Evolutionary conservation across 176 grass and related monocot genomes (phyloP).

Genomic region (Calamus simplicifolius): DNA sequence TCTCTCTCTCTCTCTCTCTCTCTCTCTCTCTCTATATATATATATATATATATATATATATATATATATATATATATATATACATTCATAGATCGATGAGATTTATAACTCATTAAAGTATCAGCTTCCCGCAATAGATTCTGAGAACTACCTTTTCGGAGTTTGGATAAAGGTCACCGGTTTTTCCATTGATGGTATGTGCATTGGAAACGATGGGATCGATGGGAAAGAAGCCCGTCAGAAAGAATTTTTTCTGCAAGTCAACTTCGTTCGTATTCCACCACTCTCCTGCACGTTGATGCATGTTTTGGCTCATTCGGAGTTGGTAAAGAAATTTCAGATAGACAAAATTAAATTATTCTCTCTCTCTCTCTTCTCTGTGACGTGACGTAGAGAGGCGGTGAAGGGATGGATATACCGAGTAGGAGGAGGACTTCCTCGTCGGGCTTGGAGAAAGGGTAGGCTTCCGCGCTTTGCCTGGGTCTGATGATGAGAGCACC

Average conservation of each 20-base stretch:
- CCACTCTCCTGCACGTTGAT: slow-evolving; percentile 44
- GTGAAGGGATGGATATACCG: slow-evolving; percentile 7
- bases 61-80: no score
- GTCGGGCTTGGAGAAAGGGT: slow-evolving; percentile 43
- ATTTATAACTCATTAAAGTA: no score
- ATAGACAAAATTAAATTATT: no score
- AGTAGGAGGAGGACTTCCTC: slow-evolving; percentile 38
- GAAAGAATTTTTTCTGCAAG: background rate
- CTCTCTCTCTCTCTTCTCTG: no score
- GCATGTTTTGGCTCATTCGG: no score
- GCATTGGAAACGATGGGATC: slow-evolving; percentile 24
- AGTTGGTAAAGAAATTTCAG: no score
- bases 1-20: no score
- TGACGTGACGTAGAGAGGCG: no score
- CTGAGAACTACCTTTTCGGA: slow-evolving; percentile 21
- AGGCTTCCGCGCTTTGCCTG: slow-evolving; percentile 6
- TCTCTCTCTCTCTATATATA: no score
- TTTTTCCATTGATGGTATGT: slow-evolving; percentile 55
- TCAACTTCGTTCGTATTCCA: slow-evolving; percentile 52
- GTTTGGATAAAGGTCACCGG: slow-evolving; percentile 40
- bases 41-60: no score
- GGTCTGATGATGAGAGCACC: slow-evolving; percentile 54
- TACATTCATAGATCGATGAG: no score
- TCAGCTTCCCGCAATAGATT: no score
- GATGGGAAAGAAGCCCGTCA: background rate